These are phyloP conservation scores for Herpotrichia juniperi DNA, from an alignment of 2,329 filamentous ascomycete genomes.

Conservation along the genomic window DNA sequence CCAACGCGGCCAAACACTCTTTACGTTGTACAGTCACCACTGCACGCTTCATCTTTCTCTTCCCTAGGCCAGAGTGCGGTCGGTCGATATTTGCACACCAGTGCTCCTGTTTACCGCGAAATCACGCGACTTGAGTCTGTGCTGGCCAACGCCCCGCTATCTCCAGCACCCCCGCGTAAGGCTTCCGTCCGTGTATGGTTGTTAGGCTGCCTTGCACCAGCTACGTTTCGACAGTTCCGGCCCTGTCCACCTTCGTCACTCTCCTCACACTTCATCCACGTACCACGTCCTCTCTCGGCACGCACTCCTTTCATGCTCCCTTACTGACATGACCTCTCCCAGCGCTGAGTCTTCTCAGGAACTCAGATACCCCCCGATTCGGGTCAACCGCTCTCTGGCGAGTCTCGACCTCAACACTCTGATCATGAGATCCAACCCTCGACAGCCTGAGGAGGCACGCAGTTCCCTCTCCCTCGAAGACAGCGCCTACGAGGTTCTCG, in stretches of 20 bases:
- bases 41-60: not conserved
- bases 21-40: not conserved
- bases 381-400: slow-evolving; percentile 36
- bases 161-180: slow-evolving; percentile 18
- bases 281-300: slow-evolving; percentile 1
- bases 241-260: slow-evolving; percentile 1
- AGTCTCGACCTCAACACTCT: slow-evolving; percentile 40
- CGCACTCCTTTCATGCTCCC: slow-evolving; percentile 12
- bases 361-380: slow-evolving; percentile 39
- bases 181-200: slow-evolving; percentile 15
- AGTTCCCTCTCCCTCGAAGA: slow-evolving; percentile 40
- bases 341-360: slow-evolving; percentile 31
- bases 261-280: not conserved
- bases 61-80: not conserved
- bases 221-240: slow-evolving; percentile 5
- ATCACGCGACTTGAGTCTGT: slow-evolving; percentile 9
- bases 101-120: not conserved
- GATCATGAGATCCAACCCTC: slow-evolving; percentile 41
- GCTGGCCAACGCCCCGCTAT: slow-evolving; percentile 16
- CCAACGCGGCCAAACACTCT: not conserved
- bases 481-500: slow-evolving; percentile 43
- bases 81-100: not conserved
- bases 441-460: slow-evolving; percentile 30
- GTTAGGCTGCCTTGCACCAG: slow-evolving; percentile 25
- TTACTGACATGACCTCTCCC: slow-evolving; percentile 39